A percentile compares a stretch with the other conserved stretches of the same genome.
These are phyloP conservation scores for Termitomyces sp. DNA, from an alignment of 768 basidiomycete genomes.

Conservation along the genomic window DNA sequence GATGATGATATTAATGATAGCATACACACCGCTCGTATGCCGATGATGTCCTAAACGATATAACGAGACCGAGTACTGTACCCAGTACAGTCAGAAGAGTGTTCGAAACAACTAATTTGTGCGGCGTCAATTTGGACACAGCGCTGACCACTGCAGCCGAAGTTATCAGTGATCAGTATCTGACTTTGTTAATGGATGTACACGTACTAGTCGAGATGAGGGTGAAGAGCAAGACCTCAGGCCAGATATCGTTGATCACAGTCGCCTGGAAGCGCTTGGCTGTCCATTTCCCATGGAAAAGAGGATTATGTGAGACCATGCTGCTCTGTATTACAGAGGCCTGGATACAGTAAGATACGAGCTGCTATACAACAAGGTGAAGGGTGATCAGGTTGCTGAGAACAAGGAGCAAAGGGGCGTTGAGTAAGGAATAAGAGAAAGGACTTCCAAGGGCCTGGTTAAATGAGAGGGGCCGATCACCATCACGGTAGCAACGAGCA, in stretches of 20 bases:
- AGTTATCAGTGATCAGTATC: background rate
- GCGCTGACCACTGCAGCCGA: slow-evolving; percentile 45
- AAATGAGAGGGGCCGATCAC: slow-evolving; percentile 7
- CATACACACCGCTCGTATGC: slow-evolving; percentile 55
- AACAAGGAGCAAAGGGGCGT: background rate
- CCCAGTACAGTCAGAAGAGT: slow-evolving; percentile 64
- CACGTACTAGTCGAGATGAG: slow-evolving; percentile 48
- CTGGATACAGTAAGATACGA: background rate
- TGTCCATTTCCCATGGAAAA: slow-evolving; percentile 42
- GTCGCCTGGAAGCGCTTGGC: slow-evolving; percentile 49
- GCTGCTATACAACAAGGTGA: background rate
- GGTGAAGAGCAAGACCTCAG: slow-evolving; percentile 56
- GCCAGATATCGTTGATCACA: slow-evolving; percentile 64
- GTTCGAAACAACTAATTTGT: slow-evolving; percentile 46
- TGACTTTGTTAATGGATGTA: background rate
- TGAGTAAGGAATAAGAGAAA: background rate
- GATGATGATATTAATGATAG: background rate
- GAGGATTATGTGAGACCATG: slow-evolving; percentile 41
- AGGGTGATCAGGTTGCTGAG: background rate
- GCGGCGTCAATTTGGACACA: slow-evolving; percentile 43
- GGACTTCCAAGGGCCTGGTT: background rate
- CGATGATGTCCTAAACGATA: slow-evolving; percentile 68
- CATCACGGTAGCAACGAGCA: slow-evolving; percentile 15
- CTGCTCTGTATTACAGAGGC: background rate
- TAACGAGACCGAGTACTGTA: slow-evolving; percentile 66